Evolutionary conservation across 345 rosid genomes (phyloP).

Genomic region (Leavenworthia alabamica): DNA sequence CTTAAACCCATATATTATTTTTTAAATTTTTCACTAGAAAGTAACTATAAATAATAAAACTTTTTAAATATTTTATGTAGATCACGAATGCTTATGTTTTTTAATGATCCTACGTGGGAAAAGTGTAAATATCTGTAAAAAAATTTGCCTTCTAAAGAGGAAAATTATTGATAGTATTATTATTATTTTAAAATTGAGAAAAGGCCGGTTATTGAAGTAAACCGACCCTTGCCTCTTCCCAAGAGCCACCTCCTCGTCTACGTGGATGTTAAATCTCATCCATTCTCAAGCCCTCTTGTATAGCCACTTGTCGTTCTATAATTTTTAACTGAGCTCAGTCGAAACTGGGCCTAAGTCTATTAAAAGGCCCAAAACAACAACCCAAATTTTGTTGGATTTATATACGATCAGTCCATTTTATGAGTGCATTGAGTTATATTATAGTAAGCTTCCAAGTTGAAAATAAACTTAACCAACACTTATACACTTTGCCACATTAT

Average conservation of each 20-base stretch:
- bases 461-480: slow-evolving; percentile 12
- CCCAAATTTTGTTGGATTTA: too few relatives aligned
- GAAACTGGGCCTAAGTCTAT: too few relatives aligned
- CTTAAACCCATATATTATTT: background rate
- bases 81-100: slow-evolving; percentile 7
- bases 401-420: too few relatives aligned
- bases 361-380: too few relatives aligned
- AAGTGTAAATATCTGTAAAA: slow-evolving; percentile 8
- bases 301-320: background rate
- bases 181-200: slow-evolving; percentile 6
- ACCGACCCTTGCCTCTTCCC: slow-evolving; percentile 32
- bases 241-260: slow-evolving; percentile 30
- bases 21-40: background rate
- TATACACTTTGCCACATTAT: slow-evolving; percentile 13
- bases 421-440: too few relatives aligned
- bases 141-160: background rate
- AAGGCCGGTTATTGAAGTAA: slow-evolving; percentile 29
- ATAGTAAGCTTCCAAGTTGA: too few relatives aligned
- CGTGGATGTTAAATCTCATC: slow-evolving; percentile 23
- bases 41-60: background rate
- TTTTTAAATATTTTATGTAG: background rate
- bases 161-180: background rate
- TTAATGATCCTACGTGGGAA: slow-evolving; percentile 23
- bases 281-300: slow-evolving; percentile 18
- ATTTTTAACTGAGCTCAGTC: too few relatives aligned